Evolutionary conservation across 2,329 filamentous ascomycete species (phyloP).

Genomic region (Colletotrichum sp.): DNA sequence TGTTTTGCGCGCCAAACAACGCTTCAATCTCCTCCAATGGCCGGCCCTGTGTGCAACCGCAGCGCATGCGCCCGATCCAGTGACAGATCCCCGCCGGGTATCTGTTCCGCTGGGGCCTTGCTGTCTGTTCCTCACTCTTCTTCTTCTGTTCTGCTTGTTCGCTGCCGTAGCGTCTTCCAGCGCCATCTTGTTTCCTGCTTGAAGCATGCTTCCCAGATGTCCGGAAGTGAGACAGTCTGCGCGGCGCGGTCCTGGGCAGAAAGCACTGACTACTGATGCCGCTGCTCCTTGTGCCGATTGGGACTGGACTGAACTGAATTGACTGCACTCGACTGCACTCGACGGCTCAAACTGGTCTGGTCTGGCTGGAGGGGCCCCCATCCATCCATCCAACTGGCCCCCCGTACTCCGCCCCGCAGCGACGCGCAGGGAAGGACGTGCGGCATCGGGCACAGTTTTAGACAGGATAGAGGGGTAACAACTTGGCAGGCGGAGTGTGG

Average conservation of each 20-base stretch:
- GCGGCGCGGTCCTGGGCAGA: constrained; percentile 6
- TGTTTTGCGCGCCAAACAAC: not conserved
- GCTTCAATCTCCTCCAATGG: not conserved
- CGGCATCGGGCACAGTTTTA: constrained; percentile 7
- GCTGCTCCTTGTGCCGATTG: not conserved
- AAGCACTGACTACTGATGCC: not conserved
- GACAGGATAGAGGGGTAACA: constrained; percentile 17
- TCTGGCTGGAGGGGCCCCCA: not conserved
- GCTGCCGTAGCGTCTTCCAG: not conserved
- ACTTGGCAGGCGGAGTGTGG: not conserved
- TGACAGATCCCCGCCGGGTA: not conserved
- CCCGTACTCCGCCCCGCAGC: constrained; percentile 14
- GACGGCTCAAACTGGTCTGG: not conserved
- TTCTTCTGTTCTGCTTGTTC: not conserved
- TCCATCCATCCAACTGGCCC: not conserved
- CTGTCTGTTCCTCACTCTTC: not conserved
- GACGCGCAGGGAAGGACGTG: constrained; percentile 6
- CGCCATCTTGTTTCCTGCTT: not conserved
- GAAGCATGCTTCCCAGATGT: not conserved
- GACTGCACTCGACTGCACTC: not conserved
- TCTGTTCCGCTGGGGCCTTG: not conserved
- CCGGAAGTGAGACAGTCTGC: constrained; percentile 7
- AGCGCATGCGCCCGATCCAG: not conserved
- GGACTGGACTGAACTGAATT: constrained; percentile 2
- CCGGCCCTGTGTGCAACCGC: constrained; percentile 3